Conservation (phyloP, 306 rosid species). For the Crotalaria pallida region DNA sequence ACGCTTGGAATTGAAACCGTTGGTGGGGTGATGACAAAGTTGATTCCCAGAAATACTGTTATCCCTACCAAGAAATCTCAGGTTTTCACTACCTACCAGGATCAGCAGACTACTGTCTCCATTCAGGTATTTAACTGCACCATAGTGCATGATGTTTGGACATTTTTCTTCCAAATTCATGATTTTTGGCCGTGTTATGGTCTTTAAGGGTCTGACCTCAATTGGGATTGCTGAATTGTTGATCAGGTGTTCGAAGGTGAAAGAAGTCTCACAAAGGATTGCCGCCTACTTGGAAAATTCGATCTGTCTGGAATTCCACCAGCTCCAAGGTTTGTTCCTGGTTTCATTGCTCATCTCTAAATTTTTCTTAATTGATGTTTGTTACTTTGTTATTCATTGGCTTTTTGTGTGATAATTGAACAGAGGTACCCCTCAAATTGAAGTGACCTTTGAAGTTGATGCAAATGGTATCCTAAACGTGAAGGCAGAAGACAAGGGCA, state of each 20-base stretch:
- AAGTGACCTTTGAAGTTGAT: slow-evolving; percentile 97
- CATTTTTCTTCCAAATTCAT: background rate
- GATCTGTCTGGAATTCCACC: slow-evolving; percentile 93
- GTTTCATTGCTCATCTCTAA: background rate
- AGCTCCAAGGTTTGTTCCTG: slow-evolving; percentile 76
- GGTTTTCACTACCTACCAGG: slow-evolving; percentile 98
- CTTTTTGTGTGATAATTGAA: slow-evolving; percentile 7
- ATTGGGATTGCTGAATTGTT: background rate
- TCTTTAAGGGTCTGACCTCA: background rate
- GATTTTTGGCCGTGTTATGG: background rate
- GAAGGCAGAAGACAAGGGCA: slow-evolving; percentile 96
- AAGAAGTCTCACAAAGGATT: slow-evolving; percentile 99
- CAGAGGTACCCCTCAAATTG: slow-evolving; percentile 99
- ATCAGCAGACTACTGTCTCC: slow-evolving; percentile 96
- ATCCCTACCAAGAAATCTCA: slow-evolving; percentile 99
- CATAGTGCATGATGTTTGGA: background rate
- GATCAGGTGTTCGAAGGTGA: slow-evolving; percentile 91
- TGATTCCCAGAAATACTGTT: slow-evolving; percentile 98
- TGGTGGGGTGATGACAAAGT: slow-evolving; percentile 99
- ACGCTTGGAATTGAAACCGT: slow-evolving; percentile 99
- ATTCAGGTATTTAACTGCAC: slow-evolving; percentile 61
- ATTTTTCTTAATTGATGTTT: background rate
- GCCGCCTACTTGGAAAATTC: slow-evolving; percentile 88
- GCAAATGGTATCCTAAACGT: slow-evolving; percentile 95
- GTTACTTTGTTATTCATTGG: background rate